phyloP scores from a whole-genome alignment of 2,329 filamentous ascomycete species.

The Raffaelea ambrosiae region DNA sequence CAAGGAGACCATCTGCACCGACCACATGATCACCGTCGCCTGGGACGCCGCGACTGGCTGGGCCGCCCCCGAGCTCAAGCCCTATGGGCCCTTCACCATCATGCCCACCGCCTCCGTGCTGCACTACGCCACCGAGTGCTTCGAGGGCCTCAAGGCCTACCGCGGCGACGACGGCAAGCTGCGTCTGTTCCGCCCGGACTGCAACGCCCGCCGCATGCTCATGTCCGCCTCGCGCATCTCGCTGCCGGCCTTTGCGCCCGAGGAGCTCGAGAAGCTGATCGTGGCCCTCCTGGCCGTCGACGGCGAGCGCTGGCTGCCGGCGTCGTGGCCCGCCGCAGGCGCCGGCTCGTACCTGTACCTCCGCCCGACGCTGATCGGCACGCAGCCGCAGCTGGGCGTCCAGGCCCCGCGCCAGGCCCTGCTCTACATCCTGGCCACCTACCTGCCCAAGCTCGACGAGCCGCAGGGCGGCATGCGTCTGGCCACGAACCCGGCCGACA shows the following conservation, averaged over 20 bases:
- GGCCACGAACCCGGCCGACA: constrained; percentile 71
- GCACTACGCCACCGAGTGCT: constrained; percentile 88
- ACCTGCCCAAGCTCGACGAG: constrained; percentile 49
- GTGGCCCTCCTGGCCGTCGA: constrained; percentile 63
- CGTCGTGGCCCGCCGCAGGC: constrained; percentile 40
- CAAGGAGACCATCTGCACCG: constrained; percentile 55
- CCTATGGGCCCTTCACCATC: constrained; percentile 68
- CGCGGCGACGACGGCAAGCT: constrained; percentile 67
- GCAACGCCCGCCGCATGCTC: constrained; percentile 60
- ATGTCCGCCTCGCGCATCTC: constrained; percentile 58
- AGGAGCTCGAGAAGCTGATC: constrained; percentile 67
- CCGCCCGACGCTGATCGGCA: constrained; percentile 80
- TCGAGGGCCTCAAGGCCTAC: constrained; percentile 78
- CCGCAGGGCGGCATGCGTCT: constrained; percentile 57
- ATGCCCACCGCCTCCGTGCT: constrained; percentile 74
- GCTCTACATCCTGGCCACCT: constrained; percentile 70
- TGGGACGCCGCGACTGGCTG: constrained; percentile 64
- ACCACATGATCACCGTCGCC: constrained; percentile 76
- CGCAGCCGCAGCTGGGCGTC: constrained; percentile 71
- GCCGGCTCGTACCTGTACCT: constrained; percentile 74
- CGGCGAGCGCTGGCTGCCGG: constrained; percentile 72
- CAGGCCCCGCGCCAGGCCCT: constrained; percentile 74
- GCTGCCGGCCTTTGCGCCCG: constrained; percentile 63
- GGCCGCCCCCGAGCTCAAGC: constrained; percentile 63
- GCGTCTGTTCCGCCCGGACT: constrained; percentile 67